These are phyloP conservation scores for Tricharina praecox DNA, from an alignment of 495 filamentous ascomycete species.

Conservation along the genomic window DNA sequence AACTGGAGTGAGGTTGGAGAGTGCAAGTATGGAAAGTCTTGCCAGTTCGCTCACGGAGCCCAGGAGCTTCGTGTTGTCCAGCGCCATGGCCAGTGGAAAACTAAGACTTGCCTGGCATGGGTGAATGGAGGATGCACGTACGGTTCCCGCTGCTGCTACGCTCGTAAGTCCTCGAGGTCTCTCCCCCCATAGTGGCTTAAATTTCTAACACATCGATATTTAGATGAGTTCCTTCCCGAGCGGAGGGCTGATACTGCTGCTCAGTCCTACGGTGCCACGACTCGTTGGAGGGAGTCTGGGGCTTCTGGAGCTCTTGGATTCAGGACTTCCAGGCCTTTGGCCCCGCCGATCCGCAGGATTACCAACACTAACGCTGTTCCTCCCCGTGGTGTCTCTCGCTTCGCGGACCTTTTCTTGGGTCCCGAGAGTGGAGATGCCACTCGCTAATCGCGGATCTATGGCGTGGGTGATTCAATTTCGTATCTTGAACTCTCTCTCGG, in stretches of 20 bases:
- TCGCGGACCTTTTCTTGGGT: constrained; percentile 7
- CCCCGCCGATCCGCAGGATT: too few species aligned
- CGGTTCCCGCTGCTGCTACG: constrained; percentile 24
- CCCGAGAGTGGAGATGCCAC: too few species aligned
- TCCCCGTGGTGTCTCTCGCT: neutral
- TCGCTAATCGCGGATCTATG: too few species aligned
- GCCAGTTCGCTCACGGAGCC: constrained; percentile 24
- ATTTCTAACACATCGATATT: neutral
- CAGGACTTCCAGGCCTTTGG: too few species aligned
- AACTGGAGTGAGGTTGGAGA: constrained; percentile 24
- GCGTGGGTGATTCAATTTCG: too few species aligned
- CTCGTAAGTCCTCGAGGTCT: constrained; percentile 14
- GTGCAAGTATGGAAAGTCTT: constrained; percentile 24
- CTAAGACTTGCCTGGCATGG: constrained; percentile 25
- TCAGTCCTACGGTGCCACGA: neutral
- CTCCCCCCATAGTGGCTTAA: neutral
- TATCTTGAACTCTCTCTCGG: too few species aligned
- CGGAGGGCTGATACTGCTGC: neutral
- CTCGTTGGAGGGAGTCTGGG: neutral
- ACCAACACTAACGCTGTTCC: too few species aligned
- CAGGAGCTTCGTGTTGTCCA: constrained; percentile 20
- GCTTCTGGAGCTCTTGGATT: too few species aligned
- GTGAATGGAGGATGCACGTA: constrained; percentile 25
- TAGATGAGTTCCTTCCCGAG: constrained; percentile 1
- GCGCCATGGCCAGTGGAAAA: constrained; percentile 26